phyloP scores from a whole-genome alignment of 371 early-diverging fungal species.

The Apophysomyces variabilis region DNA sequence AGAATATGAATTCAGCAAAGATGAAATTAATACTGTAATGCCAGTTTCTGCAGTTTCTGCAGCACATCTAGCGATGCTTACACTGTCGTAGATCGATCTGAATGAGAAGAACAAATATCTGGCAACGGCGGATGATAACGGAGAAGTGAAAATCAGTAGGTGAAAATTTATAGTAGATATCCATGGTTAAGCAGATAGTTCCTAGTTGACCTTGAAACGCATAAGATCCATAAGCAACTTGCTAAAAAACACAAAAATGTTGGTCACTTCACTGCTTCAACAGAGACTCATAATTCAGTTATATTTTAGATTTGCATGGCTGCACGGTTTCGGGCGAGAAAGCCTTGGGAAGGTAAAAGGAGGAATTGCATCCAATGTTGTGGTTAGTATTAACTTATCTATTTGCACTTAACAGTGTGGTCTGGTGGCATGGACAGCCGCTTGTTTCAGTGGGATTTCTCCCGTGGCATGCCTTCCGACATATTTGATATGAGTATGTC shows the following conservation, averaged over 20 bases:
- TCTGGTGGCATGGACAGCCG: slow-evolving; percentile 56
- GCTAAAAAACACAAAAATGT: slow-evolving; percentile 45
- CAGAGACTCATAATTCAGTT: not conserved
- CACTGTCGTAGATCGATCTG: slow-evolving; percentile 42
- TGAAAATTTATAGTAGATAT: not conserved
- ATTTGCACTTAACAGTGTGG: slow-evolving; percentile 33
- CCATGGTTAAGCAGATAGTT: not conserved
- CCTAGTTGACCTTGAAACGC: slow-evolving; percentile 44
- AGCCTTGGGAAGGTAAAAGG: slow-evolving; percentile 51
- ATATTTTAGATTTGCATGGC: slow-evolving; percentile 47
- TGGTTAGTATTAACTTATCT: not conserved
- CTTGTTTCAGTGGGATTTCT: slow-evolving; percentile 51
- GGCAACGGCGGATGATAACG: slow-evolving; percentile 50
- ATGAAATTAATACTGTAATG: slow-evolving; percentile 51
- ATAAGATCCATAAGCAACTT: slow-evolving; percentile 46
- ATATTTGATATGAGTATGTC: slow-evolving; percentile 38
- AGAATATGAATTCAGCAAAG: slow-evolving; percentile 40
- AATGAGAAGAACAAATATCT: slow-evolving; percentile 43
- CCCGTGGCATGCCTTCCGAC: slow-evolving; percentile 34
- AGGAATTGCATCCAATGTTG: not conserved
- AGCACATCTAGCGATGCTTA: not conserved
- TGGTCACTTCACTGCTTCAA: slow-evolving; percentile 5
- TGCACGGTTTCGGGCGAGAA: slow-evolving; percentile 42
- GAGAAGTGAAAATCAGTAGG: slow-evolving; percentile 45
- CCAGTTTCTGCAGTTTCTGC: not conserved